Evolutionary conservation across 2,329 filamentous ascomycete species (phyloP).

Genomic region (Endoconidiophora polonica): DNA sequence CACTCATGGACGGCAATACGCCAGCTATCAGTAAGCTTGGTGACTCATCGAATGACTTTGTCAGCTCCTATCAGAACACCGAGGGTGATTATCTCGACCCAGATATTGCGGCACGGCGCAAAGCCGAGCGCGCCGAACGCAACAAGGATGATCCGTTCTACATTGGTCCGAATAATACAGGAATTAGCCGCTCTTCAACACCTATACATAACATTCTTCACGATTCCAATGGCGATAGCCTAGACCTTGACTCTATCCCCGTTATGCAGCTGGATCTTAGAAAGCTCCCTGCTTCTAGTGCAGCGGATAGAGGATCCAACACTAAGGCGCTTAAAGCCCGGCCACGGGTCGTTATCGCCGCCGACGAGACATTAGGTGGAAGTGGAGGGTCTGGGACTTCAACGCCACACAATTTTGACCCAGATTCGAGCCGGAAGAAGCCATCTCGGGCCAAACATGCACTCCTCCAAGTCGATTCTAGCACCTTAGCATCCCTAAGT

Average conservation of each 20-base stretch:
- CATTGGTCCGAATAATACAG: slow-evolving; percentile 37
- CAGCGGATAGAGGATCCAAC: slow-evolving; percentile 16
- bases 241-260: slow-evolving; percentile 89
- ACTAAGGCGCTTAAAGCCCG: slow-evolving; percentile 28
- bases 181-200: slow-evolving; percentile 45
- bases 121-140: slow-evolving; percentile 60
- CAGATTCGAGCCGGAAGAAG: slow-evolving; percentile 33
- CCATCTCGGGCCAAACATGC: slow-evolving; percentile 18
- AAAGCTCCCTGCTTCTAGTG: slow-evolving; percentile 22
- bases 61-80: slow-evolving; percentile 39
- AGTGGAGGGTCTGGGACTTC: slow-evolving; percentile 28
- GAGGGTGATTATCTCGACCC: slow-evolving; percentile 54
- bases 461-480: slow-evolving; percentile 75
- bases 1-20: slow-evolving; percentile 19
- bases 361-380: slow-evolving; percentile 52
- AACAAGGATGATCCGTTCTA: slow-evolving; percentile 95
- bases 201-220: slow-evolving; percentile 64
- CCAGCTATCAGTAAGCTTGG: slow-evolving; percentile 40
- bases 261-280: slow-evolving; percentile 83
- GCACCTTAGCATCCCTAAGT: slow-evolving; percentile 55
- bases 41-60: slow-evolving; percentile 26
- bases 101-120: slow-evolving; percentile 56
- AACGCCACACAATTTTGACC: slow-evolving; percentile 32
- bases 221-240: slow-evolving; percentile 54
- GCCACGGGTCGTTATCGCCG: slow-evolving; percentile 49